A percentile compares a stretch with the other conserved stretches of the same genome.
phyloP scores from a whole-genome alignment of 192 early-diverging fungal genomes.

The Gamsiella multidivaricata region DNA sequence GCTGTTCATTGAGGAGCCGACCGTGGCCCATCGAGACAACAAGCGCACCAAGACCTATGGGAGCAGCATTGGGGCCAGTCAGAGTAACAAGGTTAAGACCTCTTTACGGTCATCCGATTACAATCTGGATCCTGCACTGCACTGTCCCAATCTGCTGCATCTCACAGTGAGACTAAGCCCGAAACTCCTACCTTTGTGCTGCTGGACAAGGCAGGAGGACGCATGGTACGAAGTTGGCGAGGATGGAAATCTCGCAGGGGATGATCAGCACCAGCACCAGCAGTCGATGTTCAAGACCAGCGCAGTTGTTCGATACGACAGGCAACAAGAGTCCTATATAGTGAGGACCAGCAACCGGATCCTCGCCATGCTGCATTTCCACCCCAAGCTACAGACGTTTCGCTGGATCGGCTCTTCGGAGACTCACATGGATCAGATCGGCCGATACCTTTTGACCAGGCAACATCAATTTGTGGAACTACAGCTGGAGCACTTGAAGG shows the following conservation, averaged over 20 bases:
- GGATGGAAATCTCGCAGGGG: neutral
- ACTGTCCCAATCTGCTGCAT: conserved; percentile 26
- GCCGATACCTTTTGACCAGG: conserved; percentile 9
- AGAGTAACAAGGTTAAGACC: neutral
- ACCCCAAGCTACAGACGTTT: conserved; percentile 14
- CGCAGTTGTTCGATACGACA: conserved; percentile 5
- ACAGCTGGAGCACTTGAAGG: conserved; percentile 11
- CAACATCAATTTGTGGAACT: conserved; percentile 26
- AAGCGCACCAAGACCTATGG: neutral
- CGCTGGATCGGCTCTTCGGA: conserved; percentile 23
- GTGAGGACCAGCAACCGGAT: conserved; percentile 32
- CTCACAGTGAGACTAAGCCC: conserved; percentile 15
- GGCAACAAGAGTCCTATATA: conserved; percentile 2
- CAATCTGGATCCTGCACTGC: conserved; percentile 15
- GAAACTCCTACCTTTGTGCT: neutral
- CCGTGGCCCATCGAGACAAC: conserved; percentile 4
- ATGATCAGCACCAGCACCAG: neutral
- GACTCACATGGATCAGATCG: conserved; percentile 14
- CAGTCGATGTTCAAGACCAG: conserved; percentile 11
- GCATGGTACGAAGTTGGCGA: conserved; percentile 11
- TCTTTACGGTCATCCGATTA: conserved; percentile 11
- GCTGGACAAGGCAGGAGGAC: conserved; percentile 27
- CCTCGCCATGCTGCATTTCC: conserved; percentile 17
- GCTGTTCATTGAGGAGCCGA: conserved; percentile 19
- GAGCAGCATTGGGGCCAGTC: neutral